Evolutionary conservation across 305 asterid species (phyloP), one percentile per base, ranked within the genome.

Genomic region (Solanum chacoense): DNA sequence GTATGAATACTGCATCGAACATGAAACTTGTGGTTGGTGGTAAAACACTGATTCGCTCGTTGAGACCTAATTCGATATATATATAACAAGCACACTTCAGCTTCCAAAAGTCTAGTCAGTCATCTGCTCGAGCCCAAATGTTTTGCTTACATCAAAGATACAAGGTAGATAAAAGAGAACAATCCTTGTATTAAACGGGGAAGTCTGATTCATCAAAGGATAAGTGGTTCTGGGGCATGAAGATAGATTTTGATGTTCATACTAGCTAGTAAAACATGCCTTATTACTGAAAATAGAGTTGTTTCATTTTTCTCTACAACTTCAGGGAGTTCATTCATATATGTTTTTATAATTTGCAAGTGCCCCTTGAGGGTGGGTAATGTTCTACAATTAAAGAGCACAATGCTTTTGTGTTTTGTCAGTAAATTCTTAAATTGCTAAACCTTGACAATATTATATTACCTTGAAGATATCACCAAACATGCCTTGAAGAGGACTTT

Each of bases 401-500:
- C 14, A 26, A 24, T 16, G 26, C 31, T 8, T 26, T 40, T 40
- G 45, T 40, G 45, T 40, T 40, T 40, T 80, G 65, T 24, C 36
- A 40, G 36, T 24, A 80, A 80, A 80, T 28, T 80, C 67, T 45
- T 16, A 31, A 45, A 29, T 83, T 45, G 38, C 71, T 14, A 45
- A 50, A 45, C 36, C 40, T 45, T 29, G 72, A 45, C 10, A 83
- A 45, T 18, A 45, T 45, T 83, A 69, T 85, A 80, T 88, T 94
- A 97, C 99, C 98, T 96, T 96, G 77, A 97, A 97, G n/a, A 97
- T 59, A 86, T 97, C 99, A 90, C 99, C 99, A 88, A 97, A 94
- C 98, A 97, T 94, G 91, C 99, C 99, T 29, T 96, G 98, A 96
- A 97, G 90, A 86, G 97, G 83, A 90, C 92, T 96, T 93, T 92